Conservation (phyloP, 1,284 basidiomycete species). For the Athelia sp. region DNA sequence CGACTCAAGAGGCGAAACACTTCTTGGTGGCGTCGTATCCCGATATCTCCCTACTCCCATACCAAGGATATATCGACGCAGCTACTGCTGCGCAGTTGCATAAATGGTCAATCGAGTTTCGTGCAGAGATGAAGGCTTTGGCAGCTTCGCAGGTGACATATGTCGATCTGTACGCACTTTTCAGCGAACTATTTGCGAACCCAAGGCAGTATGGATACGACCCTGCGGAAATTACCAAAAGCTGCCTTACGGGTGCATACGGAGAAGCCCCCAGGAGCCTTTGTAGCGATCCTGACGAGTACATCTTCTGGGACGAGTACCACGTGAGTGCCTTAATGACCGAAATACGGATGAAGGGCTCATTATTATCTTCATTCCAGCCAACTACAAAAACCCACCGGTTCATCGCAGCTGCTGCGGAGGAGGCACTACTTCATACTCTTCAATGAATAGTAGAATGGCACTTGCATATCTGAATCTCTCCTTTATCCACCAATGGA, state of each 20-base stretch:
- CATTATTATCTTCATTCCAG: background rate
- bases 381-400: background rate
- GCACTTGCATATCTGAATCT: too few species aligned
- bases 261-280: background rate
- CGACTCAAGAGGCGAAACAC: background rate
- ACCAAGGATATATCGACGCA: background rate
- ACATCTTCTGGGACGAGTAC: slow-evolving; percentile 1
- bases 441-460: too few species aligned
- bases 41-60: background rate
- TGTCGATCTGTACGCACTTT: background rate
- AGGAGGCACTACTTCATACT: background rate
- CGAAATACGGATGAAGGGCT: too few species aligned
- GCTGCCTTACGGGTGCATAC: background rate
- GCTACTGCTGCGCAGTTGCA: background rate
- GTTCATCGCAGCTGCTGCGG: background rate
- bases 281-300: background rate
- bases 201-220: background rate
- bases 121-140: background rate
- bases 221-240: background rate
- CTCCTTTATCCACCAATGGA: too few species aligned
- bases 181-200: background rate
- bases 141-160: background rate
- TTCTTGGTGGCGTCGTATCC: background rate
- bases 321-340: background rate
- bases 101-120: background rate